Evolutionary conservation across 305 asterid genomes (phyloP).

Genomic region (Plantago lanceolata): DNA sequence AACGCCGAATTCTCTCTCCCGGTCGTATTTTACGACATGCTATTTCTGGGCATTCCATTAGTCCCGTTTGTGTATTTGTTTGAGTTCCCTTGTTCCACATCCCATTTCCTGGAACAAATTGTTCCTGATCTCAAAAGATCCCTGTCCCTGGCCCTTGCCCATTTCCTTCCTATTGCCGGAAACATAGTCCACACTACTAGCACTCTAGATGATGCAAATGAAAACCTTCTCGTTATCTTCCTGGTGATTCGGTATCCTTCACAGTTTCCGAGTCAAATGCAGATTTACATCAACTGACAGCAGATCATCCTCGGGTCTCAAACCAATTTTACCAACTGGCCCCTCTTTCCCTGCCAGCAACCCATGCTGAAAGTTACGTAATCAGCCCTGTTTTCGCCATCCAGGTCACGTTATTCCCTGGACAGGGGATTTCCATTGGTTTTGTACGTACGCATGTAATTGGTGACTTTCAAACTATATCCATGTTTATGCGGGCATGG

Average conservation of each 20-base stretch:
- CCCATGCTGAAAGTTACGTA: neutral
- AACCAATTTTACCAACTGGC: conserved; percentile 24
- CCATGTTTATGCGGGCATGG: conserved; percentile 16
- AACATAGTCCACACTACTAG: neutral
- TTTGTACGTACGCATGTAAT: conserved; percentile 20
- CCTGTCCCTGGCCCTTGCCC: conserved; percentile 25
- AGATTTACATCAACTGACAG: conserved; percentile 18
- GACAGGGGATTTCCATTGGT: conserved; percentile 28
- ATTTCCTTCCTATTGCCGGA: conserved; percentile 29
- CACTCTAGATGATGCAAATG: too few relatives aligned
- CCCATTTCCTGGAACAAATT: conserved; percentile 19
- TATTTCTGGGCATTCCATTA: too few relatives aligned
- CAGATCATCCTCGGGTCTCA: conserved; percentile 9
- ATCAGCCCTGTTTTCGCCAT: conserved; percentile 29
- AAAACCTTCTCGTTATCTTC: too few relatives aligned
- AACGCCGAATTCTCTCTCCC: too few relatives aligned
- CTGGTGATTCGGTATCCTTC: conserved; percentile 25
- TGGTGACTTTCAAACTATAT: conserved; percentile 24
- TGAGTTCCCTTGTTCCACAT: conserved; percentile 16
- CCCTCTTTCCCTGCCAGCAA: conserved; percentile 18
- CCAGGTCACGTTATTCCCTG: conserved; percentile 36
- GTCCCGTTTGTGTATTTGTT: conserved; percentile 21
- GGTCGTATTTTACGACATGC: too few relatives aligned
- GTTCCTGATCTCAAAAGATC: conserved; percentile 27
- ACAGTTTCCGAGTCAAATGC: conserved; percentile 18